These are phyloP conservation scores for Citrus cavaleriei DNA, from an alignment of 345 rosid species.

Conservation along the genomic window DNA sequence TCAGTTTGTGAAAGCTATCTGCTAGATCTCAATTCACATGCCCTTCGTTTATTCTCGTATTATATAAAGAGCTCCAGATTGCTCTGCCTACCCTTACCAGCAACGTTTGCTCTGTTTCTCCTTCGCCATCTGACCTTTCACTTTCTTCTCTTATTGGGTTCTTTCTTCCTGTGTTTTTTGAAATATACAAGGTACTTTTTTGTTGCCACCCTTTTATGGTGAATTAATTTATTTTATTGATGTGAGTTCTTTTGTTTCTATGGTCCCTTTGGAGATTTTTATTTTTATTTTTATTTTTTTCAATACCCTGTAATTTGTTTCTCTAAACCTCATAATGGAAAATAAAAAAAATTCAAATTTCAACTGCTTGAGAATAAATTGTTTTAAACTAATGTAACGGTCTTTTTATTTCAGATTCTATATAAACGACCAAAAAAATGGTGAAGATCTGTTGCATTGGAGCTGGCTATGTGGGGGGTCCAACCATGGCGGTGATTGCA, in stretches of 20 bases:
- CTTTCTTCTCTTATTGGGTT: not conserved
- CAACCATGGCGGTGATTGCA: conserved; percentile 76
- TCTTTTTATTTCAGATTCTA: conserved; percentile 9
- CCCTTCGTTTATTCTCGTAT: not conserved
- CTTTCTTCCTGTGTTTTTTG: not conserved
- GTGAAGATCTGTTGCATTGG: conserved; percentile 79
- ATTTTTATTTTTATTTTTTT: not conserved
- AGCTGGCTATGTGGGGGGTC: conserved; percentile 76
- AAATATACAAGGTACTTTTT: not conserved
- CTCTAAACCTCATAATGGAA: not conserved
- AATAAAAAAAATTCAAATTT: too few relatives aligned
- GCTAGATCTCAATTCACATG: conserved; percentile 10
- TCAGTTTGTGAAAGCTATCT: conserved; percentile 9
- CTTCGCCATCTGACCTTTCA: not conserved
- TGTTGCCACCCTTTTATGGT: not conserved
- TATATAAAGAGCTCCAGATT: conserved; percentile 4
- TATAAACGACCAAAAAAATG: conserved; percentile 28
- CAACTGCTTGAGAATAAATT: not conserved
- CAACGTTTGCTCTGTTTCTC: not conserved
- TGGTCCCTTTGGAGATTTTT: not conserved
- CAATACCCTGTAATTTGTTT: not conserved
- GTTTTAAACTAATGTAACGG: not conserved
- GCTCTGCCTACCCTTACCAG: not conserved
- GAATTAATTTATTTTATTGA: not conserved
- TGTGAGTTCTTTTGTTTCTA: not conserved